These are phyloP conservation scores for Neurospora crassa DNA, from an alignment of 2,329 filamentous ascomycete genomes.

Conservation along the genomic window DNA sequence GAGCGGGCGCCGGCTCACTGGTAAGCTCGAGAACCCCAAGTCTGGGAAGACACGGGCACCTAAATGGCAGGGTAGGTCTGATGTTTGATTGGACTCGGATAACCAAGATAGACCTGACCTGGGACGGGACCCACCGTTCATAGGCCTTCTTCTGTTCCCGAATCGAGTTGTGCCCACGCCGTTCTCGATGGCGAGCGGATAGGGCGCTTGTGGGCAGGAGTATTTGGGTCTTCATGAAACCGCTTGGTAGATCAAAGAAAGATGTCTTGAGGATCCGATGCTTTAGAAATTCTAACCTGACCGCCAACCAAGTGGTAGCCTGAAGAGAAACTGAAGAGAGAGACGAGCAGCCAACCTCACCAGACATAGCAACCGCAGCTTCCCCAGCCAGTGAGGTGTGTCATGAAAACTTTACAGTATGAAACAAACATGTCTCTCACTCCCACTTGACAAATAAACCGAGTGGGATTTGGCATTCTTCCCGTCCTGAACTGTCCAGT, in stretches of 20 bases:
- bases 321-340: background rate
- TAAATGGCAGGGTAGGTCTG: background rate
- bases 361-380: background rate
- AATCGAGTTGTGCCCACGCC: background rate
- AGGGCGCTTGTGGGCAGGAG: background rate
- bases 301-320: background rate
- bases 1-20: background rate
- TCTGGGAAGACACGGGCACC: background rate
- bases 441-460: background rate
- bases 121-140: background rate
- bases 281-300: background rate
- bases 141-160: background rate
- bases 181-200: background rate
- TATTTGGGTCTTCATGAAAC: no score
- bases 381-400: background rate
- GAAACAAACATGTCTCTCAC: background rate
- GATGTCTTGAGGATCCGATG: background rate
- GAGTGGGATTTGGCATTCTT: background rate
- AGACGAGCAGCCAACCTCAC: background rate
- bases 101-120: background rate
- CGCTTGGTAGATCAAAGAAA: no score
- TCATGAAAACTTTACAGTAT: background rate
- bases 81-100: background rate
- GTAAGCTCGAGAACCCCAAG: background rate
- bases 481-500: background rate